Base-by-base conservation (phyloP, 129 eudicot species). In the Artemisia argyi region DNA sequence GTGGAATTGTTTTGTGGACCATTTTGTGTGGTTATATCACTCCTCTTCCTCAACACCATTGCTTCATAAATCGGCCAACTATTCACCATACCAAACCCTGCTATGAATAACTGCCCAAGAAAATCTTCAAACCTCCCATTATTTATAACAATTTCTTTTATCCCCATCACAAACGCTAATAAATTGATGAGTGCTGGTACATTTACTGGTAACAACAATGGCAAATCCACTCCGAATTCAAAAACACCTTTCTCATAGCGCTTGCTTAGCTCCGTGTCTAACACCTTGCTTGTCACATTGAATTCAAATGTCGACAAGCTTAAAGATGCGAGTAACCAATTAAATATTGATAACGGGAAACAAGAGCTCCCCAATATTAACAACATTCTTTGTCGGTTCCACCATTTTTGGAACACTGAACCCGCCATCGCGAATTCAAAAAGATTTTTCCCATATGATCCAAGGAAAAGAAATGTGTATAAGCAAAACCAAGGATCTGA, bases 11-110 rank as follows among this genome's bases (percentile, higher is more conserved):
- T n/a, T n/a, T n/a, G n/a, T n/a, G n/a, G n/a, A n/a, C n/a, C n/a
- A n/a, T n/a, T n/a, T n/a, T n/a, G n/a, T n/a, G n/a, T n/a, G n/a
- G n/a, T n/a, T n/a, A n/a, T n/a, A n/a, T n/a, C n/a, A n/a, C n/a
- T n/a, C n/a, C n/a, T n/a, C n/a, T n/a, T n/a, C n/a, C 95, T 85
- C 74, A 83, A 80, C n/a, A 79, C 58, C 88, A 88, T 83, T 28
- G 79, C 91, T 78, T 85, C 85, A 50, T 83, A 85, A 42, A 88
- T 26, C 26, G 91, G 95, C 81, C 73, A 80, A 24, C 85, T 66
- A 66, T 88, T 85, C 11, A 83, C 44, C 28, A 85, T 83, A 16
- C 46, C 88, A 71, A 88, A 83, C 17, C 91, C 95, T 16, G 86
- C 78, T 47, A 88, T 44, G 32, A 85, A 80, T 4, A 85, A 26